phyloP scores from a whole-genome alignment of 2,329 filamentous ascomycete species.

The Botrytis squamosa region DNA sequence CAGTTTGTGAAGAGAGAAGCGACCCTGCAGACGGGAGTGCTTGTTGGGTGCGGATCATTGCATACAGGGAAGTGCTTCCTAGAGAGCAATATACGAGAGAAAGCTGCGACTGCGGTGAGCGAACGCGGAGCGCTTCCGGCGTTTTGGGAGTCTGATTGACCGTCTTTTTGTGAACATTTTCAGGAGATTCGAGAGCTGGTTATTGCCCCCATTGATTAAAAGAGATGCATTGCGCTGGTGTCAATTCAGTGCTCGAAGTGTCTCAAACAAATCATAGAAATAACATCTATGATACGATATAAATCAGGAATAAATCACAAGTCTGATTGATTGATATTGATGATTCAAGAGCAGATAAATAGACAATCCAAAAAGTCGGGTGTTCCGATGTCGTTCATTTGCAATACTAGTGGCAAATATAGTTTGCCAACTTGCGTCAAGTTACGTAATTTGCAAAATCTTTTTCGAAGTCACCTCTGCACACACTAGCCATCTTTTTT shows the following conservation, averaged over 20 bases:
- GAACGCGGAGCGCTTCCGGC: no score
- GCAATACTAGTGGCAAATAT: slow-evolving; percentile 2
- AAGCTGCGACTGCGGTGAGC: background rate
- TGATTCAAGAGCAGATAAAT: slow-evolving; percentile 1
- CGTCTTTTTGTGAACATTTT: background rate
- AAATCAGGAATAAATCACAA: background rate
- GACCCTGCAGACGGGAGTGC: background rate
- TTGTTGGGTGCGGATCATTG: background rate
- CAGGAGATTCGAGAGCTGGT: background rate
- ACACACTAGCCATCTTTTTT: slow-evolving; percentile 4
- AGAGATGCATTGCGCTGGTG: background rate
- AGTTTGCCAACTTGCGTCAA: background rate
- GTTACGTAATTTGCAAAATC: slow-evolving; percentile 20
- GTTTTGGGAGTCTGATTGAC: background rate
- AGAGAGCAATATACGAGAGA: background rate
- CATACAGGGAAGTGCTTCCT: background rate
- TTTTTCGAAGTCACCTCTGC: background rate
- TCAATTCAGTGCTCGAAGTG: background rate
- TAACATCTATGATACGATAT: background rate
- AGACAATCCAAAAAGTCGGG: background rate
- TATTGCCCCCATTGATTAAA: background rate
- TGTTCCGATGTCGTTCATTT: background rate
- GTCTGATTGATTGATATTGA: background rate
- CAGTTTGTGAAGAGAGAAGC: background rate
- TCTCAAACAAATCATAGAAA: background rate